A percentile compares a stretch with the other conserved stretches of the same genome.
Evolutionary conservation across 306 rosid species (phyloP).

Genomic region (Lathyrus aphaca): DNA sequence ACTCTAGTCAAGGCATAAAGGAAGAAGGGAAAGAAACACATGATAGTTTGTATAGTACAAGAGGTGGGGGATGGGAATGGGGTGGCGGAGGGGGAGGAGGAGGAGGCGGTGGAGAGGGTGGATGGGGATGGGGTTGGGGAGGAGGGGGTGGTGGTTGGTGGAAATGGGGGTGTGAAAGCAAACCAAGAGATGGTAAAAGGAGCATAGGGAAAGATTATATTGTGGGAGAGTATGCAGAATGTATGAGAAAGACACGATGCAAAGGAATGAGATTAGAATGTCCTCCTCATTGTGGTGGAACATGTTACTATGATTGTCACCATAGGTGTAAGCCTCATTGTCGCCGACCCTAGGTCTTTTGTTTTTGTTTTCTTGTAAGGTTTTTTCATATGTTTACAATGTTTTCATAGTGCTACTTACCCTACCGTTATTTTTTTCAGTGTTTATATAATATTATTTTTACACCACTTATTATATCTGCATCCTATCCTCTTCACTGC

Average conservation of each 20-base stretch:
- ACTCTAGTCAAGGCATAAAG: constrained; percentile 28
- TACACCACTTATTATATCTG: no score
- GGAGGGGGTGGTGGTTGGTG: constrained; percentile 81
- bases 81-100: neutral
- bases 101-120: constrained; percentile 39
- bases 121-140: constrained; percentile 6
- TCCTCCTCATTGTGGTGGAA: constrained; percentile 89
- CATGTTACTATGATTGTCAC: constrained; percentile 85
- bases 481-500: no score
- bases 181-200: constrained; percentile 41
- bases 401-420: neutral
- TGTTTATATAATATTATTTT: no score
- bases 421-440: no score
- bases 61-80: no score
- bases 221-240: constrained; percentile 77
- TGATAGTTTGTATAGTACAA: constrained; percentile 23
- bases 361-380: neutral
- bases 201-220: constrained; percentile 50
- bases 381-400: neutral
- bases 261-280: constrained; percentile 80
- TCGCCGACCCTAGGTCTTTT: constrained; percentile 33
- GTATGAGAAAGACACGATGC: constrained; percentile 71
- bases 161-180: constrained; percentile 77
- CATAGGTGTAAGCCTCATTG: constrained; percentile 88
- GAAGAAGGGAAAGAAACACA: constrained; percentile 30